A percentile compares a stretch with the other conserved stretches of the same genome.
Evolutionary conservation across 805 yeast genomes (phyloP).

Genomic region (Zygosaccharomyces pseudorouxii): DNA sequence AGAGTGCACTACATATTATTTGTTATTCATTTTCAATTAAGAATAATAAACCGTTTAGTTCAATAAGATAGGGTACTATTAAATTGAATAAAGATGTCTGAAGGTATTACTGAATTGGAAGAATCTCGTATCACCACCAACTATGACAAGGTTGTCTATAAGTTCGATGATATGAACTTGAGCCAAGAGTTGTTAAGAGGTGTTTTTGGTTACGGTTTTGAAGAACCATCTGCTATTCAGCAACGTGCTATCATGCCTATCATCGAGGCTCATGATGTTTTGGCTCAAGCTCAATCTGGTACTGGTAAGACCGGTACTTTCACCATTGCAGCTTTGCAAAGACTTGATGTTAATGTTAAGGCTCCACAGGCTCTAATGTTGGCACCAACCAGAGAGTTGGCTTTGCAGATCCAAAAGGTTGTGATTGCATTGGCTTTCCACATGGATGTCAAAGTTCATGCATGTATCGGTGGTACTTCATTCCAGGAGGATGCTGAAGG

Average conservation of each 20-base stretch:
- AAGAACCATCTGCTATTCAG: slow-evolving; percentile 95
- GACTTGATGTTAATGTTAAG: slow-evolving; percentile 65
- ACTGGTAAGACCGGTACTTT: slow-evolving; percentile 99
- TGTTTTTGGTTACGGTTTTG: slow-evolving; percentile 88
- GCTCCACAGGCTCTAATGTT: slow-evolving; percentile 89
- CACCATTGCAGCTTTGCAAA: slow-evolving; percentile 74
- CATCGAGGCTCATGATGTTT: slow-evolving; percentile 87
- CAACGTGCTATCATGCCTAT: slow-evolving; percentile 95
- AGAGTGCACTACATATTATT: neutral
- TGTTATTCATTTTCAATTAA: neutral
- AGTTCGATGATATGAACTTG: slow-evolving; percentile 76
- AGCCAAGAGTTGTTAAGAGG: slow-evolving; percentile 59
- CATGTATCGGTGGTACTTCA: slow-evolving; percentile 96
- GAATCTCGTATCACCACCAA: slow-evolving; percentile 84
- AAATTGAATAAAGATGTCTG: slow-evolving; percentile 34
- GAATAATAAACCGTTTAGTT: neutral
- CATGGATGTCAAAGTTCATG: slow-evolving; percentile 88
- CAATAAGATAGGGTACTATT: slow-evolving; percentile 5
- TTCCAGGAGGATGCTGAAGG: slow-evolving; percentile 83
- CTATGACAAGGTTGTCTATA: slow-evolving; percentile 83
- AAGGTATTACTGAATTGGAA: slow-evolving; percentile 76
- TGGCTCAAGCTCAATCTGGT: slow-evolving; percentile 99
- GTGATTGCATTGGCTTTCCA: slow-evolving; percentile 84
- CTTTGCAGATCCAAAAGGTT: slow-evolving; percentile 92
- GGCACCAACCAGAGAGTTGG: slow-evolving; percentile 97